These are phyloP conservation scores for Phytophthora vignae DNA, from an alignment of 352 stramenopile species.

Conservation along the genomic window DNA sequence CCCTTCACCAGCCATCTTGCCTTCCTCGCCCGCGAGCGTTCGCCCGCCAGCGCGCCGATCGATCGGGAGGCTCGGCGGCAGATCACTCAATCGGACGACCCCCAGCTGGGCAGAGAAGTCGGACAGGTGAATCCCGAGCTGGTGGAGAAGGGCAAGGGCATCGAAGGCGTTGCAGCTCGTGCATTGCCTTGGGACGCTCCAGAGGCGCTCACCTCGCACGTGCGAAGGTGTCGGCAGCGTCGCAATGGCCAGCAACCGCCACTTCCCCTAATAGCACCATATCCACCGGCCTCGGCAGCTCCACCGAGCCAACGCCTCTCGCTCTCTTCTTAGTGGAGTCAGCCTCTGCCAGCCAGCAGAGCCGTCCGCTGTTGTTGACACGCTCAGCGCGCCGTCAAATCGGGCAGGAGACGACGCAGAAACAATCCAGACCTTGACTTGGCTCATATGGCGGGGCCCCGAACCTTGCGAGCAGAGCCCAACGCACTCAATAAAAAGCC, in stretches of 20 bases:
- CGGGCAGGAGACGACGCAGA: conserved; percentile 34
- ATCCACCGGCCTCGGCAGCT: not conserved
- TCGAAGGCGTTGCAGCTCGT: not conserved
- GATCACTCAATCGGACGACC: conserved; percentile 31
- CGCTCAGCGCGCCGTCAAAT: conserved; percentile 23
- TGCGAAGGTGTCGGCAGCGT: conserved; percentile 11
- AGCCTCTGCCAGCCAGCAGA: conserved; percentile 9
- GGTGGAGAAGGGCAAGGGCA: conserved; percentile 25
- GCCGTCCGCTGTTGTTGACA: not conserved
- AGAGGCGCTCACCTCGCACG: conserved; percentile 2
- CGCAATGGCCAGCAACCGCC: not conserved
- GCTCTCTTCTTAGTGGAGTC: conserved; percentile 4
- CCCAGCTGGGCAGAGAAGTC: conserved; percentile 29
- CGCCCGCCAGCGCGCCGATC: not conserved
- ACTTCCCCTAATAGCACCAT: not conserved
- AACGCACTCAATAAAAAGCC: conserved; percentile 2
- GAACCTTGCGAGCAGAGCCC: not conserved
- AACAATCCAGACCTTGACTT: conserved; percentile 40
- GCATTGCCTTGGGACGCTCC: not conserved
- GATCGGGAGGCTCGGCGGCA: conserved; percentile 1
- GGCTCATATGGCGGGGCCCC: conserved; percentile 21
- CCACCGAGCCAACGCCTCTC: not conserved
- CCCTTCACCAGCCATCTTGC: not conserved
- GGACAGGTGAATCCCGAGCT: conserved; percentile 19
- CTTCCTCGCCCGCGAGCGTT: not conserved